A percentile compares a stretch with the other conserved stretches of the same genome.
Evolutionary conservation across 176 grass and related monocot species (phyloP).

Genomic region (Zizania latifolia): DNA sequence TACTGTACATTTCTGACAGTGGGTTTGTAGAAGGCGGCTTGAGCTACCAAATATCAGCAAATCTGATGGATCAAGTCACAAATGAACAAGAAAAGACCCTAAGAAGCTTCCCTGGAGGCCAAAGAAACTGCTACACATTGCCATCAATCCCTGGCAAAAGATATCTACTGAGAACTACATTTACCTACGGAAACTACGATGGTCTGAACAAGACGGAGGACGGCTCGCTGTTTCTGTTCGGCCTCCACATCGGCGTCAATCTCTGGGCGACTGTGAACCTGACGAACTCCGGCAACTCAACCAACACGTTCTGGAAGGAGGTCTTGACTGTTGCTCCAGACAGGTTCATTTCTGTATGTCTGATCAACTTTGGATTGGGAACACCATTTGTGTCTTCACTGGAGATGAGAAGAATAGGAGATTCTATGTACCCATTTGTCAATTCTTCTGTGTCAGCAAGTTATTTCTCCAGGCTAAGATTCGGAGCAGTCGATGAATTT

Average conservation of each 20-base stretch:
- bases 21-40: background rate
- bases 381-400: background rate
- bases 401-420: background rate
- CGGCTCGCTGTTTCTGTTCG: background rate
- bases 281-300: background rate
- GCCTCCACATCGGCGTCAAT: slow-evolving; percentile 19
- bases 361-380: background rate
- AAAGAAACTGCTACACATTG: background rate
- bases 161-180: background rate
- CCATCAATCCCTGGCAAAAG: background rate
- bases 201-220: background rate
- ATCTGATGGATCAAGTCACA: accelerated
- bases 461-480: background rate
- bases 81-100: background rate
- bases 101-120: background rate
- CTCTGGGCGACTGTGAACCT: background rate
- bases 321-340: background rate
- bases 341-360: background rate
- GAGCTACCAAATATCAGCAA: background rate
- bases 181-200: slow-evolving; percentile 7
- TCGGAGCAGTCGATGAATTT: background rate
- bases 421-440: background rate
- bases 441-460: background rate
- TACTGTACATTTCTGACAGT: background rate
- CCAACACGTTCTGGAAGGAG: background rate